Evolutionary conservation across 257 asterid genomes (phyloP).

Genomic region (Henckelia pumila): DNA sequence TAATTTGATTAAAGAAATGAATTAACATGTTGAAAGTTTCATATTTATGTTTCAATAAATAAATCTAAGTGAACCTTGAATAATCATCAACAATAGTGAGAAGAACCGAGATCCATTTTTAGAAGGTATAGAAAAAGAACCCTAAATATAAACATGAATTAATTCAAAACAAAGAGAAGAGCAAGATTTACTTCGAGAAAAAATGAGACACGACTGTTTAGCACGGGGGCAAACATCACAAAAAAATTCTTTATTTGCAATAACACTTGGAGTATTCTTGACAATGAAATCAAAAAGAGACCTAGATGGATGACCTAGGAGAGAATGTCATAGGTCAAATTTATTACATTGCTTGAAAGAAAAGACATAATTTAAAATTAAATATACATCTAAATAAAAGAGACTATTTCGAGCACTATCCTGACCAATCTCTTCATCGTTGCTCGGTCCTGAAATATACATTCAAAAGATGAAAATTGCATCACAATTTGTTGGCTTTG

Average conservation of each 20-base stretch:
- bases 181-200: background rate
- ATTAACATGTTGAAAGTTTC: background rate
- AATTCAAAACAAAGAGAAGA: background rate
- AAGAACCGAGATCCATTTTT: no score
- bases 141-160: background rate
- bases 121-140: no score
- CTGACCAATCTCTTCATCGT: background rate
- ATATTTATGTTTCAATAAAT: background rate
- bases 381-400: no score
- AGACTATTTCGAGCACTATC: conserved; percentile 15
- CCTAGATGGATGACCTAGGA: background rate
- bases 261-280: background rate
- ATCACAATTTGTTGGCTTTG: background rate
- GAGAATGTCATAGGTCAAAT: no score
- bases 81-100: no score
- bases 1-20: background rate
- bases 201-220: background rate
- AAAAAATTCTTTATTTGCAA: no score
- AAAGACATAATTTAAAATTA: no score
- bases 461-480: background rate
- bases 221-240: background rate
- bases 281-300: background rate
- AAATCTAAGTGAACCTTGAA: background rate
- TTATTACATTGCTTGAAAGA: no score
- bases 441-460: background rate